Conservation (phyloP, 1,284 basidiomycete genomes). For the Sphagnurus paluster region DNA sequence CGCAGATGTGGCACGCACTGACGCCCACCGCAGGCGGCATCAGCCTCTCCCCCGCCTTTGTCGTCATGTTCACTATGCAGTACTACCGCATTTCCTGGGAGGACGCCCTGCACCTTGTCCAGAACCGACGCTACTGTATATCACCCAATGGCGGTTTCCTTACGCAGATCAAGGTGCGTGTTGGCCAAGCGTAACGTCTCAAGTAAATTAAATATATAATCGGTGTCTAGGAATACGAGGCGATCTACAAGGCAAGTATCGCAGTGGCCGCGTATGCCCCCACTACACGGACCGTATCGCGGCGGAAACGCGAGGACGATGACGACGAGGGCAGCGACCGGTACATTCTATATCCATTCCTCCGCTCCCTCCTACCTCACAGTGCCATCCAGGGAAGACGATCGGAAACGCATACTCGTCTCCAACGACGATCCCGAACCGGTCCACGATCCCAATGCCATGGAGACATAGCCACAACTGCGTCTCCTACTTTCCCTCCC, state of each 20-base stretch:
- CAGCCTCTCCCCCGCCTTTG: slow-evolving; percentile 83
- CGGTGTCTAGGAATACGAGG: slow-evolving; percentile 75
- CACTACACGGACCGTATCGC: slow-evolving; percentile 40
- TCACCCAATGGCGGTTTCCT: slow-evolving; percentile 86
- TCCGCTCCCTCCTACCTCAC: background rate
- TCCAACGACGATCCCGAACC: slow-evolving; percentile 28
- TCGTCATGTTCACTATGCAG: slow-evolving; percentile 92
- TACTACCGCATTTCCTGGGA: slow-evolving; percentile 80
- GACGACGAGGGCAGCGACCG: slow-evolving; percentile 66
- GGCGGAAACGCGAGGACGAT: slow-evolving; percentile 67
- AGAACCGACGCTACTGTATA: slow-evolving; percentile 89
- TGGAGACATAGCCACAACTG: slow-evolving; percentile 41
- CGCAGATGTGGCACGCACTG: background rate
- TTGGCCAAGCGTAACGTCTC: slow-evolving; percentile 4
- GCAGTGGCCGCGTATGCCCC: slow-evolving; percentile 60
- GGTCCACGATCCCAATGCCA: slow-evolving; percentile 46
- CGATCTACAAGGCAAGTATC: slow-evolving; percentile 78
- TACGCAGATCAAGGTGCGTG: slow-evolving; percentile 79
- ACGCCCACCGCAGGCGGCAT: slow-evolving; percentile 69
- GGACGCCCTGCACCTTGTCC: slow-evolving; percentile 81
- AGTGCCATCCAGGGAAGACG: slow-evolving; percentile 41
- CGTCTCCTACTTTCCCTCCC: background rate
- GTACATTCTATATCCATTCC: slow-evolving; percentile 25
- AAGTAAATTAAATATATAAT: slow-evolving; percentile 5
- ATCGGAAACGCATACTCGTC: slow-evolving; percentile 50